Evolutionary conservation across 495 filamentous ascomycete species (phyloP).

Genomic region (Aspergillus heteromorphus): DNA sequence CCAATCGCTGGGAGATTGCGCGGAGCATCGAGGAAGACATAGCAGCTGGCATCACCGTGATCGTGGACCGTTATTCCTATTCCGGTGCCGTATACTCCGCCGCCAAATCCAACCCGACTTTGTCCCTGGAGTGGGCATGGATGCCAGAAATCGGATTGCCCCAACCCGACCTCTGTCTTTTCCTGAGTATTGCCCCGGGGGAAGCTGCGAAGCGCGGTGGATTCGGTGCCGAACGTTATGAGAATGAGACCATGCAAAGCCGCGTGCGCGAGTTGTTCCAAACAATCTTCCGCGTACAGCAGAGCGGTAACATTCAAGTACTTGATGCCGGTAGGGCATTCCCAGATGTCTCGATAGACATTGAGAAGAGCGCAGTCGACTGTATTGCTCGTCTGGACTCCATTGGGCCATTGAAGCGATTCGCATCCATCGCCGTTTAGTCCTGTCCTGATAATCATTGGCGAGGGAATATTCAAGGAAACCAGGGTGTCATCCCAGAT

Average conservation of each 20-base stretch:
- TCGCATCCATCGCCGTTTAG: slow-evolving; percentile 35
- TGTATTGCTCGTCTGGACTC: slow-evolving; percentile 33
- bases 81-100: slow-evolving; percentile 91
- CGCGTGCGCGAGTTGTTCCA: slow-evolving; percentile 71
- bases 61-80: slow-evolving; percentile 92
- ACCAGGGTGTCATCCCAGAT: slow-evolving; percentile 35
- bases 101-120: slow-evolving; percentile 70
- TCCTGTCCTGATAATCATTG: not conserved
- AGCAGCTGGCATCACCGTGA: slow-evolving; percentile 60
- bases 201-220: slow-evolving; percentile 72
- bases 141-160: slow-evolving; percentile 84
- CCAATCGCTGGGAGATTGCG: slow-evolving; percentile 89
- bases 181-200: slow-evolving; percentile 71
- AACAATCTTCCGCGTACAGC: slow-evolving; percentile 35
- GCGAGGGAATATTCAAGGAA: not conserved
- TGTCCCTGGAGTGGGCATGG: slow-evolving; percentile 72
- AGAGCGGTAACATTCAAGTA: slow-evolving; percentile 28
- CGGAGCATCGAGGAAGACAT: slow-evolving; percentile 60
- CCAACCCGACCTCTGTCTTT: slow-evolving; percentile 79
- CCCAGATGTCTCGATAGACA: slow-evolving; percentile 53
- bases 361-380: slow-evolving; percentile 51
- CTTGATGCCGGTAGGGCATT: slow-evolving; percentile 52
- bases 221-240: slow-evolving; percentile 85
- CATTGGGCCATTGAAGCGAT: slow-evolving; percentile 33
- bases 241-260: slow-evolving; percentile 75